Conservation (phyloP, 2,329 filamentous ascomycete species). For the Microcyclospora tardicrescens region DNA sequence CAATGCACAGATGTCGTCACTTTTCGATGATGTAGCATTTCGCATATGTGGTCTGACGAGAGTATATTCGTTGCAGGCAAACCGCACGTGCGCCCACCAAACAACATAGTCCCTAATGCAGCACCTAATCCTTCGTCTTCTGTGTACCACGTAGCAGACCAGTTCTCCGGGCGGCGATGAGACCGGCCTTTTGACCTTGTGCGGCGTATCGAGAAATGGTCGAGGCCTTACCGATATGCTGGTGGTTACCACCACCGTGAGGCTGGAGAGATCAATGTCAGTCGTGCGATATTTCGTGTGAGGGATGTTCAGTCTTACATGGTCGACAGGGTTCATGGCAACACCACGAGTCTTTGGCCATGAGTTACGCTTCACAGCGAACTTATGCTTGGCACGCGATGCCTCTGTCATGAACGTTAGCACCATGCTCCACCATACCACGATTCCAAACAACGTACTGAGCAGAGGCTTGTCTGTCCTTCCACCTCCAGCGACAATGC, state of each 20-base stretch:
- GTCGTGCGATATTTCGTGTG: constrained; percentile 1
- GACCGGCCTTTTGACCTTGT: constrained; percentile 99
- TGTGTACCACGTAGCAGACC: constrained; percentile 99
- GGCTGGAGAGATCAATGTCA: constrained; percentile 25
- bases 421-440: neutral
- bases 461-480: constrained; percentile 99
- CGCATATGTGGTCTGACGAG: neutral
- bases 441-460: constrained; percentile 44
- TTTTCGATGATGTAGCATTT: neutral
- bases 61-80: constrained; percentile 7
- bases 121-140: constrained; percentile 78
- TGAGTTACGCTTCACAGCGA: constrained; percentile 99
- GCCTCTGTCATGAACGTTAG: constrained; percentile 53
- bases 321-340: constrained; percentile 99
- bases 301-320: constrained; percentile 41
- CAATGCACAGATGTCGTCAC: too few relatives aligned
- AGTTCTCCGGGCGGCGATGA: constrained; percentile 98
- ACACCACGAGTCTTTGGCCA: constrained; percentile 99
- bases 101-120: constrained; percentile 17
- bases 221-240: constrained; percentile 99
- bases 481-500: constrained; percentile 97
- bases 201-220: constrained; percentile 97
- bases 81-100: constrained; percentile 17
- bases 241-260: constrained; percentile 82
- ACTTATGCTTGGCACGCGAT: constrained; percentile 99